phyloP scores from a whole-genome alignment of 495 filamentous ascomycete species.

The Aspergillus bertholletiae region DNA sequence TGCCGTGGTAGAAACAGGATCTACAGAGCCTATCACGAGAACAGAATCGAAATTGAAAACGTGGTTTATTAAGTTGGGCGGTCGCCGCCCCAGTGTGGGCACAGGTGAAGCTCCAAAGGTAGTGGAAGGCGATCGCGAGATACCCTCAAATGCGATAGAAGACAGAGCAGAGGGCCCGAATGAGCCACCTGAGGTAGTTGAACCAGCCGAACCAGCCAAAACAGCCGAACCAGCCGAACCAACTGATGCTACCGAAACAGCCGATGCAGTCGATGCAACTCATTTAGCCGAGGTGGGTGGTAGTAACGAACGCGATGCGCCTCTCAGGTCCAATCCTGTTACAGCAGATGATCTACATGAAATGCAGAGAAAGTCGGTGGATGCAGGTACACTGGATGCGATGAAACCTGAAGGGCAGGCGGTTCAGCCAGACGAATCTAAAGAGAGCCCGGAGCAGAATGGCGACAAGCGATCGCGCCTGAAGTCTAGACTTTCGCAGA shows the following conservation, averaged over 20 bases:
- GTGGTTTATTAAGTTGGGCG: conserved; percentile 57
- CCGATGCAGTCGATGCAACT: background rate
- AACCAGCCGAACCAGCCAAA: conserved; percentile 7
- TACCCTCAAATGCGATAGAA: background rate
- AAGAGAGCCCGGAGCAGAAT: background rate
- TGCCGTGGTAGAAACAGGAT: conserved; percentile 13
- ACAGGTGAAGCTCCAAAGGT: conserved; percentile 5
- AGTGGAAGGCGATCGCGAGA: background rate
- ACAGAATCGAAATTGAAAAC: conserved; percentile 49
- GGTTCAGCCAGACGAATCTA: conserved; percentile 7
- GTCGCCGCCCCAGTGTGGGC: conserved; percentile 34
- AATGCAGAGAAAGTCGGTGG: conserved; percentile 15
- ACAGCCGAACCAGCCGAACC: conserved; percentile 3
- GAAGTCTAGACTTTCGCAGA: conserved; percentile 24
- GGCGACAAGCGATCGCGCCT: conserved; percentile 13
- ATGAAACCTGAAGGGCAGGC: conserved; percentile 11
- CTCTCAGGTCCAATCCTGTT: conserved; percentile 34
- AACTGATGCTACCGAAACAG: conserved; percentile 4
- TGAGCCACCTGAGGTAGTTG: background rate
- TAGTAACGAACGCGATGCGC: conserved; percentile 18
- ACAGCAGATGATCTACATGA: conserved; percentile 18
- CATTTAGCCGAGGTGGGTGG: conserved; percentile 8
- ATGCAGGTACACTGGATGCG: conserved; percentile 10
- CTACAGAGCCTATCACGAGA: conserved; percentile 23
- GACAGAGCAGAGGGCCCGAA: conserved; percentile 1